Evolutionary conservation across 2,329 filamentous ascomycete species (phyloP).

Genomic region (Dothistroma septosporum): DNA sequence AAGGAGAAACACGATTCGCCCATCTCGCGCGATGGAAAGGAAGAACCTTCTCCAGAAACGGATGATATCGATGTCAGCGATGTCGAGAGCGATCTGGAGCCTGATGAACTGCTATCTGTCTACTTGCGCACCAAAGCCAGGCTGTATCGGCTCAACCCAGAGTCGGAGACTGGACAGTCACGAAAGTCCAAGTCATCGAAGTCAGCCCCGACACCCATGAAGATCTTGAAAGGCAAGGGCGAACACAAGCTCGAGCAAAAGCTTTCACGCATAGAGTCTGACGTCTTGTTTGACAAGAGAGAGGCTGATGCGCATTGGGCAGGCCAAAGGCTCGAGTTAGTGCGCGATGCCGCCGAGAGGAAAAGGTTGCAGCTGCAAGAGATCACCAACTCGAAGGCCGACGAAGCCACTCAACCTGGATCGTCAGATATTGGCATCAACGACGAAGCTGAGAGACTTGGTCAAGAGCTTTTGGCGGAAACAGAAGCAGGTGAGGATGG

Average conservation of each 20-base stretch:
- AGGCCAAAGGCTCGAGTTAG: slow-evolving; percentile 41
- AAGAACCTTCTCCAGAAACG: slow-evolving; percentile 5
- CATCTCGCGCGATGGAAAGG: slow-evolving; percentile 3
- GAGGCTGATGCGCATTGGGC: slow-evolving; percentile 47
- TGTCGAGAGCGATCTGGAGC: slow-evolving; percentile 48
- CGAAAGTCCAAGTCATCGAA: slow-evolving; percentile 28
- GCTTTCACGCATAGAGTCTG: slow-evolving; percentile 68
- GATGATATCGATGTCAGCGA: slow-evolving; percentile 44
- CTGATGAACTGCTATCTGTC: slow-evolving; percentile 57
- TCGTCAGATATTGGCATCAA: slow-evolving; percentile 46
- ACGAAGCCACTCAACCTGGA: background rate
- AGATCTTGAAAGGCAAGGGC: slow-evolving; percentile 41
- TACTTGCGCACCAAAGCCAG: slow-evolving; percentile 70
- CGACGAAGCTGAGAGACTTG: slow-evolving; percentile 41
- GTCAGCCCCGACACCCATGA: slow-evolving; percentile 39
- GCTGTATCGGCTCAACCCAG: slow-evolving; percentile 45
- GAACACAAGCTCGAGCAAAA: slow-evolving; percentile 67
- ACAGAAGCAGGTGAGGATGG: slow-evolving; percentile 49
- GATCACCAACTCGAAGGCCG: slow-evolving; percentile 4
- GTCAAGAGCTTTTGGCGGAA: slow-evolving; percentile 29
- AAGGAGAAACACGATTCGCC: slow-evolving; percentile 11
- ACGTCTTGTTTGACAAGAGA: slow-evolving; percentile 48
- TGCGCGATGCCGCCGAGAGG: slow-evolving; percentile 38
- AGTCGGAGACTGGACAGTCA: slow-evolving; percentile 54
- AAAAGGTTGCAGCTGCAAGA: slow-evolving; percentile 27